Evolutionary conservation across 805 yeast species (phyloP).

Genomic region (Scheffersomyces coipomensis): DNA sequence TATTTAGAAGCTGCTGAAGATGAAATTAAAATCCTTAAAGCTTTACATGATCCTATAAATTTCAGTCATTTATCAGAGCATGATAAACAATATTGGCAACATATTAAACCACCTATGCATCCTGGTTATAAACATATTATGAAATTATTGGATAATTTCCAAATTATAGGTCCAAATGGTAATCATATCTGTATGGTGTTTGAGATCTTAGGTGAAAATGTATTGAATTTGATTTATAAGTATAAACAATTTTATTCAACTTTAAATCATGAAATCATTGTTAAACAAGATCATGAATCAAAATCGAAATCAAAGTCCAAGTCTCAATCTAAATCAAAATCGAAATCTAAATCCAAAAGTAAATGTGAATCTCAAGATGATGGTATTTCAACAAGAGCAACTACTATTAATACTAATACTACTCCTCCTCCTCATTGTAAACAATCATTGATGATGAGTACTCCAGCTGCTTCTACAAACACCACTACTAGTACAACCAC

Average conservation of each 20-base stretch:
- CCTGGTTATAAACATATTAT: conserved; percentile 55
- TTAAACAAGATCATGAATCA: not conserved
- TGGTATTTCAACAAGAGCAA: not conserved
- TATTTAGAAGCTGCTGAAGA: conserved; percentile 65
- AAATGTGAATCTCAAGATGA: conserved; percentile 1
- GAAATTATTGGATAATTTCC: conserved; percentile 53
- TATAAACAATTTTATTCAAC: conserved; percentile 27
- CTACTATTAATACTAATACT: not conserved
- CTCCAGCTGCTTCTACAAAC: not conserved
- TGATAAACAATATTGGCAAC: conserved; percentile 9
- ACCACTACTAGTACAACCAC: not conserved
- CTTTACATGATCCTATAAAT: conserved; percentile 19
- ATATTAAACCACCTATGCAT: conserved; percentile 20
- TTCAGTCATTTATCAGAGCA: conserved; percentile 9
- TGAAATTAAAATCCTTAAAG: conserved; percentile 53
- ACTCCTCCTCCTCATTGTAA: no score
- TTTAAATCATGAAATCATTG: conserved; percentile 3
- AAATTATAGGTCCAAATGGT: conserved; percentile 61
- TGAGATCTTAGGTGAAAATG: conserved; percentile 62
- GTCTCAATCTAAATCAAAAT: conserved; percentile 1
- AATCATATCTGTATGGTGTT: conserved; percentile 65
- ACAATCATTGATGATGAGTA: no score
- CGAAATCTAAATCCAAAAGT: conserved; percentile 1
- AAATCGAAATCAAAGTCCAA: not conserved
- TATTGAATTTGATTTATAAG: conserved; percentile 49